Evolutionary conservation across 2,329 filamentous ascomycete genomes (phyloP).

Genomic region (Ophiostoma piceae): DNA sequence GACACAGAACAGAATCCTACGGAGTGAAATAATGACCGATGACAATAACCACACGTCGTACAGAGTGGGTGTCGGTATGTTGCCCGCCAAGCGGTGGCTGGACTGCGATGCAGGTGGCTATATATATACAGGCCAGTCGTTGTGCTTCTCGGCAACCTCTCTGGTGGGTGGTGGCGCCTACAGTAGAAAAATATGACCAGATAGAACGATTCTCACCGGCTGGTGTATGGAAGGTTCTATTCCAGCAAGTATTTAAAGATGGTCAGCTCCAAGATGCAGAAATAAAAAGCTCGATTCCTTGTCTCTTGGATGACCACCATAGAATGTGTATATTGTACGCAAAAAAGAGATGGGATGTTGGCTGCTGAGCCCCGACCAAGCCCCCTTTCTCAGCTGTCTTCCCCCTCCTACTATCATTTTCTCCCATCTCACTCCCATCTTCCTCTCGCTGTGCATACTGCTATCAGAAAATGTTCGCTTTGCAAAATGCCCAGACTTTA

Average conservation of each 20-base stretch:
- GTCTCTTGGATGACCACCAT: no score
- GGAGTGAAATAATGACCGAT: not conserved
- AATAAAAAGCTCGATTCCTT: no score
- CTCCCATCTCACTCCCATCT: not conserved
- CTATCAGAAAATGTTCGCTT: not conserved
- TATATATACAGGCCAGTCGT: not conserved
- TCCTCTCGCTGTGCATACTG: not conserved
- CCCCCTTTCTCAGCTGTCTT: not conserved
- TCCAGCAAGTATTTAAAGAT: no score
- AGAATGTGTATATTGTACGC: not conserved
- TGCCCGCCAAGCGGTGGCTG: not conserved
- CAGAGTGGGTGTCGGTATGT: not conserved
- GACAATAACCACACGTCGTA: no score
- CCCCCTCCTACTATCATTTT: no score
- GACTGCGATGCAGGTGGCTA: not conserved
- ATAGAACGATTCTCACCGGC: no score
- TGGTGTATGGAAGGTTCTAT: not conserved
- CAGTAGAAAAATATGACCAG: not conserved
- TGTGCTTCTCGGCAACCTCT: not conserved
- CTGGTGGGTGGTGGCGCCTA: not conserved
- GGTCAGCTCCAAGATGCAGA: no score
- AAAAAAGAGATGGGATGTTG: not conserved
- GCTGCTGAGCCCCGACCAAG: not conserved
- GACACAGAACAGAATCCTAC: not conserved
- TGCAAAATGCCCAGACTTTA: not conserved